Conservation (phyloP, 441 rosid species). For the California macrophylla region DNA sequence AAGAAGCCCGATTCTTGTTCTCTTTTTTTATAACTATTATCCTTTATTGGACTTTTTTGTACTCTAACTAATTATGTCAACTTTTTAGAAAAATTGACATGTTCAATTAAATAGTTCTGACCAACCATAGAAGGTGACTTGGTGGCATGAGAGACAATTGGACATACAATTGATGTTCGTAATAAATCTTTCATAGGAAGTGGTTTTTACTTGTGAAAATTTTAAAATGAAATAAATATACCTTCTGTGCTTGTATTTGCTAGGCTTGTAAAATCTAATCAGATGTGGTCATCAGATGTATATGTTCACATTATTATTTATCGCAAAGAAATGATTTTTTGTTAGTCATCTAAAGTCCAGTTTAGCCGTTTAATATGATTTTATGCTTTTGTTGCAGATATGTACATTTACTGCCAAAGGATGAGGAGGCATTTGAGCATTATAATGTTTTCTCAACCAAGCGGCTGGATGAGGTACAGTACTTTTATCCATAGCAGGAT, state of each 20-base stretch:
- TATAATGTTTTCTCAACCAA: conserved; percentile 58
- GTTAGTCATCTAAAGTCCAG: not conserved
- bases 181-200: not conserved
- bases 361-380: conserved; percentile 4
- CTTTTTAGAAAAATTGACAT: not conserved
- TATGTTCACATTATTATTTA: not conserved
- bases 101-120: not conserved
- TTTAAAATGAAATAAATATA: not conserved
- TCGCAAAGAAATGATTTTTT: not conserved
- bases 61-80: not conserved
- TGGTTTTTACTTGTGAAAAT: not conserved
- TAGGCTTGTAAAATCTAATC: not conserved
- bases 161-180: not conserved
- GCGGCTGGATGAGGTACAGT: conserved; percentile 83
- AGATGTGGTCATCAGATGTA: not conserved
- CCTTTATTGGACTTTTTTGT: not conserved
- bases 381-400: conserved; percentile 40
- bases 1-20: not conserved
- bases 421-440: conserved; percentile 84
- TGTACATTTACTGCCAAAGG: conserved; percentile 89
- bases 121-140: not conserved
- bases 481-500: not conserved
- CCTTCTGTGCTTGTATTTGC: not conserved
- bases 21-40: not conserved
- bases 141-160: not conserved